These are phyloP conservation scores for Davidsoniella virescens DNA, from an alignment of 2,329 filamentous ascomycete genomes.

Conservation along the genomic window DNA sequence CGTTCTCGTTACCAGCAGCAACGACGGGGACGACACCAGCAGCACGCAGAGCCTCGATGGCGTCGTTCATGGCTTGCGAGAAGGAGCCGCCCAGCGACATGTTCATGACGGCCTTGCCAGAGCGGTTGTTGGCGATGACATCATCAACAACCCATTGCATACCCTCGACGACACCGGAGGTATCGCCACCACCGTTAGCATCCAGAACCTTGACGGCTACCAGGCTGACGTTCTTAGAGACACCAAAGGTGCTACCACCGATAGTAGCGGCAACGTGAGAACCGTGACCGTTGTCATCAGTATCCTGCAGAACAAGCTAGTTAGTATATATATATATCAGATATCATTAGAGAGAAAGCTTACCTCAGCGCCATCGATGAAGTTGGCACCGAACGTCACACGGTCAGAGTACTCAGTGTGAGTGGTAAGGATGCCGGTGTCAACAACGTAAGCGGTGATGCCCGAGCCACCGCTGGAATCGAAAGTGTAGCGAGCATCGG, in stretches of 20 bases:
- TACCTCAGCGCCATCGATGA: conserved; percentile 28
- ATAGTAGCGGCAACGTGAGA: conserved; percentile 48
- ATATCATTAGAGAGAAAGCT: conserved; percentile 16
- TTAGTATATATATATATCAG: neutral
- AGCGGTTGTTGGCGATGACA: conserved; percentile 24
- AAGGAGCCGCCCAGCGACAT: conserved; percentile 41
- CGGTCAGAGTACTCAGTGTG: conserved; percentile 42
- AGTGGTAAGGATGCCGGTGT: conserved; percentile 42
- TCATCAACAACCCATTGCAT: conserved; percentile 40
- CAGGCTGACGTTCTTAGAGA: conserved; percentile 40
- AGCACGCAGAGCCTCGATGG: conserved; percentile 31
- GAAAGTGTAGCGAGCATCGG: conserved; percentile 29
- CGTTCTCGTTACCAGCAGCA: conserved; percentile 43
- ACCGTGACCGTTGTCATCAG: conserved; percentile 46
- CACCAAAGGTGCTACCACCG: conserved; percentile 42
- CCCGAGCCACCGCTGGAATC: conserved; percentile 35
- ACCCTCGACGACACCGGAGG: conserved; percentile 35
- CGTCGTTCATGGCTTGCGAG: conserved; percentile 37
- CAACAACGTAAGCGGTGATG: conserved; percentile 47
- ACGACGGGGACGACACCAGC: conserved; percentile 40
- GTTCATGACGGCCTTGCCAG: conserved; percentile 44
- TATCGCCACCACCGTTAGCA: conserved; percentile 22
- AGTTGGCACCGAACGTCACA: conserved; percentile 36
- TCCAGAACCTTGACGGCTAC: conserved; percentile 47
- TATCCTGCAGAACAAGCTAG: conserved; percentile 21